Base-by-base conservation (phyloP, 345 rosid genomes). In the Syzygium jambos region DNA sequence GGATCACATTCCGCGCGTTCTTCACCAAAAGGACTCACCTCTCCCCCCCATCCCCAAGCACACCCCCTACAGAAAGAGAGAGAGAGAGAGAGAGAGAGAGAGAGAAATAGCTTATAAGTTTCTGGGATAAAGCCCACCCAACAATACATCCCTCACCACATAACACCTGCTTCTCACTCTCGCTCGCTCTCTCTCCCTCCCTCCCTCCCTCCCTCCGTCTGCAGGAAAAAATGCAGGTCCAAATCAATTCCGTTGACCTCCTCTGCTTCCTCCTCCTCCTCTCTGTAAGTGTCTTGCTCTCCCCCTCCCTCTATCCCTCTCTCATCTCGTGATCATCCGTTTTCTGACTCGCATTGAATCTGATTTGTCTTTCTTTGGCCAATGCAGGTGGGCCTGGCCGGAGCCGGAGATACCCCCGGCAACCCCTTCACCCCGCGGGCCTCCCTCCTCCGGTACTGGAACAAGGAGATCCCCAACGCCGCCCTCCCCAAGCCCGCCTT, bases 371-470 rank as follows among this genome's bases (percentile, higher is more conserved):
- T 56, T 2, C 25, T 30, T 82, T 68, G 55, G 13, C 12, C 84
- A 73, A 52, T 88, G 89, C 89, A 88, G 87, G 85, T 88, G 51
- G 51, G 43, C 6, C 63, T 51, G 14, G 51, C 84, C 43, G 86
- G 68, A 52, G 88, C 43, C 41, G 30, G 55, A 19, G 23, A 19
- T 1, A 11, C 78, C 59, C 3, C 85, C 25, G 78, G 52, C 29
- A 43, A 84, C 85, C 94, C 94, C 1, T 88, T 93, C 82, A 87
- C 93, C 9, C 92, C 94, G 5, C 90, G 59, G 61, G 94, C 94
- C 2, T 89, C 88, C 19, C 87, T 93, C 54, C 78, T 90, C 85
- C 93, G 94, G 19, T 91, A 91, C 92, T 93, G 94, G 94, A 88
- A 89, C 85, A 90, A 89, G 85, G 90, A 91, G 89, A 90, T 91